Conservation (phyloP, 257 asterid genomes). For the Fraxinus cuspidata region DNA sequence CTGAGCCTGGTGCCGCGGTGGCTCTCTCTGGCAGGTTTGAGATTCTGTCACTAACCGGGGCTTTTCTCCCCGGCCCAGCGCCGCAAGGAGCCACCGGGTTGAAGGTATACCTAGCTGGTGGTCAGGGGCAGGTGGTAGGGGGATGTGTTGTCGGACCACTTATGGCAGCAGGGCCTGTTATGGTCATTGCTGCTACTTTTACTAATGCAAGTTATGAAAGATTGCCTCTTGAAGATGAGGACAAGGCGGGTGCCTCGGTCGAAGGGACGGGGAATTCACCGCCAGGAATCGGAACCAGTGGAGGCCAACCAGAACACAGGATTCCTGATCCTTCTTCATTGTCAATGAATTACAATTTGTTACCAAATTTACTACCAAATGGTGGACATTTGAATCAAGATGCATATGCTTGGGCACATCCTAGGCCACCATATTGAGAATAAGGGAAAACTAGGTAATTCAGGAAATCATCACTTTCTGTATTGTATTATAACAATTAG, state of each 20-base stretch:
- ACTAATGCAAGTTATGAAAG: neutral
- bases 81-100: neutral
- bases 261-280: conserved; percentile 33
- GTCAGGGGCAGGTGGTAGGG: conserved; percentile 1
- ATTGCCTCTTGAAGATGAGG: neutral
- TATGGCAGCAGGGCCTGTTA: conserved; percentile 2
- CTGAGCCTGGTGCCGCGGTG: neutral
- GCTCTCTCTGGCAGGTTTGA: neutral
- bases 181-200: neutral
- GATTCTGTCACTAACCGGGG: neutral
- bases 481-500: conserved; percentile 1
- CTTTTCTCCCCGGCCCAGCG: neutral
- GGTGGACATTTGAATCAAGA: neutral
- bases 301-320: neutral
- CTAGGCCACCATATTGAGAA: conserved; percentile 40
- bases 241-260: neutral
- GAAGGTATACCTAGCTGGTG: neutral
- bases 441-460: conserved; percentile 16
- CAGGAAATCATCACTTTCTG: neutral
- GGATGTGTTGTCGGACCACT: neutral
- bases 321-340: conserved; percentile 16
- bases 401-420: conserved; percentile 16
- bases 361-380: neutral
- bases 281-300: conserved; percentile 17
- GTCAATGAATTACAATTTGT: conserved; percentile 13